Evolutionary conservation across 495 filamentous ascomycete genomes (phyloP).

Genomic region (Aeminium ludgeri): DNA sequence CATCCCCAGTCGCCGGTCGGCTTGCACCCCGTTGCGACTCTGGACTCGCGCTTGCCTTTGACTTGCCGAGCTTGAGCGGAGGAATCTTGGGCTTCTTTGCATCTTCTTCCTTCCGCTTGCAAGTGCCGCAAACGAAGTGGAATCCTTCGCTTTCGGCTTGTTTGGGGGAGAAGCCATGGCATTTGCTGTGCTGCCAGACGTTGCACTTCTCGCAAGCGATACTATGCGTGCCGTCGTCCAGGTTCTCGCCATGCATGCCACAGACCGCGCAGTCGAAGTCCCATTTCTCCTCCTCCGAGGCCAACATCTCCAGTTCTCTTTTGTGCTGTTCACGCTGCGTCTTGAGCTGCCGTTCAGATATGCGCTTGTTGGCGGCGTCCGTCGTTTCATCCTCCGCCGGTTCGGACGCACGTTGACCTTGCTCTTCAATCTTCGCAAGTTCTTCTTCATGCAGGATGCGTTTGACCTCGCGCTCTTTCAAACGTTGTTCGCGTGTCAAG

Average conservation of each 20-base stretch:
- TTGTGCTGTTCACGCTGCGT: conserved; percentile 61
- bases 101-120: conserved; percentile 49
- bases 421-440: conserved; percentile 54
- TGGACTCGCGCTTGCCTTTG: conserved; percentile 6
- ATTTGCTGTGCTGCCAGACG: conserved; percentile 91
- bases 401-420: conserved; percentile 6
- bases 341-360: conserved; percentile 63
- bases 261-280: conserved; percentile 83
- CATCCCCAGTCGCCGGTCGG: conserved; percentile 14
- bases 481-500: conserved; percentile 66
- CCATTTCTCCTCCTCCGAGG: conserved; percentile 66
- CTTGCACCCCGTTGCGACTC: conserved; percentile 8
- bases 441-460: conserved; percentile 71
- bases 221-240: conserved; percentile 83
- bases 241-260: conserved; percentile 68
- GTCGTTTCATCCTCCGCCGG: conserved; percentile 31
- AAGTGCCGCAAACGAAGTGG: conserved; percentile 70
- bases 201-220: conserved; percentile 91
- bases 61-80: conserved; percentile 46
- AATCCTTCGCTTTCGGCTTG: conserved; percentile 78
- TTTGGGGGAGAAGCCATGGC: conserved; percentile 57
- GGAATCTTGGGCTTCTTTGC: conserved; percentile 48
- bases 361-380: conserved; percentile 46
- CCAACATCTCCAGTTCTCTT: conserved; percentile 53
- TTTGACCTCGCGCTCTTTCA: conserved; percentile 66